A percentile compares a stretch with the other conserved stretches of the same genome.
phyloP scores from a whole-genome alignment of 2,329 filamentous ascomycete genomes.

The Sclerotinia spermophila region DNA sequence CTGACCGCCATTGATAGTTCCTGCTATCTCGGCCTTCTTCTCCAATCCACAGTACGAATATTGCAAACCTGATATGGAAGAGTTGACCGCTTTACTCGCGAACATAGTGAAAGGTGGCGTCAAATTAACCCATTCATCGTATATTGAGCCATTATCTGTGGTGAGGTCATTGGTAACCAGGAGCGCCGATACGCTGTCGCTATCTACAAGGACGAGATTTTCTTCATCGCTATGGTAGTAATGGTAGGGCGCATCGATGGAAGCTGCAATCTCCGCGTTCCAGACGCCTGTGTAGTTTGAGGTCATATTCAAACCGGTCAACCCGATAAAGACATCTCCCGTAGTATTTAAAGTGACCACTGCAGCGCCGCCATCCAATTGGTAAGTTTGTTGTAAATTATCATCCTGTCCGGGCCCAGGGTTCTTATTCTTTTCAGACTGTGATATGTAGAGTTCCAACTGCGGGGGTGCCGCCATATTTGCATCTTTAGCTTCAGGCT shows the following conservation, averaged over 20 bases:
- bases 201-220: slow-evolving; percentile 74
- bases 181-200: slow-evolving; percentile 73
- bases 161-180: slow-evolving; percentile 76
- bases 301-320: slow-evolving; percentile 64
- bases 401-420: slow-evolving; percentile 54
- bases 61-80: slow-evolving; percentile 63
- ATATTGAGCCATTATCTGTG: slow-evolving; percentile 45
- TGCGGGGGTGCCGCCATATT: slow-evolving; percentile 57
- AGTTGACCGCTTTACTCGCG: slow-evolving; percentile 59
- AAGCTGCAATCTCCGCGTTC: slow-evolving; percentile 78
- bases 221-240: slow-evolving; percentile 46
- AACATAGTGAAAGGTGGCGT: slow-evolving; percentile 73
- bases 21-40: slow-evolving; percentile 59
- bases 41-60: slow-evolving; percentile 80
- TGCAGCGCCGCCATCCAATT: slow-evolving; percentile 32
- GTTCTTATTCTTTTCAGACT: slow-evolving; percentile 55
- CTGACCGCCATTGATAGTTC: slow-evolving; percentile 47
- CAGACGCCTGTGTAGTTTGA: slow-evolving; percentile 58
- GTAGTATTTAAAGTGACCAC: slow-evolving; percentile 59
- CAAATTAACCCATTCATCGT: slow-evolving; percentile 53
- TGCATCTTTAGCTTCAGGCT: slow-evolving; percentile 50
- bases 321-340: slow-evolving; percentile 69
- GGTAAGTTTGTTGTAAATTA: slow-evolving; percentile 26
- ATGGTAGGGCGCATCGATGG: slow-evolving; percentile 75
- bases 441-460: slow-evolving; percentile 74